Evolutionary conservation across 495 filamentous ascomycete species (phyloP).

Genomic region (Neurospora sp.): DNA sequence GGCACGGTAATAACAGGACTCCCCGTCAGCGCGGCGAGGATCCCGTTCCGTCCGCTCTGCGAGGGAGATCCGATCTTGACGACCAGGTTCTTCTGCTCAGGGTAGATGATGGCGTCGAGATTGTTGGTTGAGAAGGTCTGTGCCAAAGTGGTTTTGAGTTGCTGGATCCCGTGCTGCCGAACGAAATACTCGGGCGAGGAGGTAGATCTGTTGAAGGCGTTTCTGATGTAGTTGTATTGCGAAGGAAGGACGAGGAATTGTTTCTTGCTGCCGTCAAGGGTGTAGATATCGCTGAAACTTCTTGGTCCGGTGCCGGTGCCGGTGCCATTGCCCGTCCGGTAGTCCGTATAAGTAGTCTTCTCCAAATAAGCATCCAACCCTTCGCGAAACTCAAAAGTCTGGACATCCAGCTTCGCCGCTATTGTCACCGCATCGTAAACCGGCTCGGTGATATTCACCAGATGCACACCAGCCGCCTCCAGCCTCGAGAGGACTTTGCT

Average conservation of each 20-base stretch:
- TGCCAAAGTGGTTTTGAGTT: conserved; percentile 30
- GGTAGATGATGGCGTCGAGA: conserved; percentile 53
- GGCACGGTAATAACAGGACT: conserved; percentile 54
- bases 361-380: conserved; percentile 34
- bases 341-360: conserved; percentile 9
- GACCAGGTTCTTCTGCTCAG: conserved; percentile 54
- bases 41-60: conserved; percentile 53
- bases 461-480: conserved; percentile 22
- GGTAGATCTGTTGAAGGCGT: conserved; percentile 37
- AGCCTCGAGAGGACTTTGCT: conserved; percentile 21
- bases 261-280: conserved; percentile 5
- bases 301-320: conserved; percentile 12
- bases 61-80: conserved; percentile 44
- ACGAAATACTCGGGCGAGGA: conserved; percentile 33
- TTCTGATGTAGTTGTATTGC: conserved; percentile 42
- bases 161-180: conserved; percentile 31
- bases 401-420: conserved; percentile 38
- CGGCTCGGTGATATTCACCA: conserved; percentile 38
- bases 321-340: neutral
- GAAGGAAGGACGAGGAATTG: conserved; percentile 45
- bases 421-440: conserved; percentile 43
- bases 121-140: conserved; percentile 34
- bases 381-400: conserved; percentile 47
- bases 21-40: conserved; percentile 54
- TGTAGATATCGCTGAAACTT: conserved; percentile 36